Conservation (phyloP, 2,329 filamentous ascomycete genomes). For the Talaromyces albobiverticillius region DNA sequence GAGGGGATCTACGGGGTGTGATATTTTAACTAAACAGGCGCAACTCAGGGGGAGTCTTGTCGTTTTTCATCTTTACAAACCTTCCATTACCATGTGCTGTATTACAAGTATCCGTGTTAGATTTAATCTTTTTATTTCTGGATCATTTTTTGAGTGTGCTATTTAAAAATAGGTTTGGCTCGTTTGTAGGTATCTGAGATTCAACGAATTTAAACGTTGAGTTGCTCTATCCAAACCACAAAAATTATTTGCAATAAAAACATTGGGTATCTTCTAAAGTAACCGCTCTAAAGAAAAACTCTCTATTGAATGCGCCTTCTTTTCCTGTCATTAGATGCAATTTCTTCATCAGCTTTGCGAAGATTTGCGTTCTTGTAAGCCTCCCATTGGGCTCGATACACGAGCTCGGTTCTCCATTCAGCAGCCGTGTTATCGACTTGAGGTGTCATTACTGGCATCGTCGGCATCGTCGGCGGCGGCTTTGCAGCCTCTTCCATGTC, state of each 20-base stretch:
- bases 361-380: constrained; percentile 31
- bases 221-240: neutral
- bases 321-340: constrained; percentile 30
- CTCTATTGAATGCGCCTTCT: constrained; percentile 23
- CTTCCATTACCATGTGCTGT: constrained; percentile 1
- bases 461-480: constrained; percentile 21
- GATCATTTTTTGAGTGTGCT: neutral
- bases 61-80: neutral
- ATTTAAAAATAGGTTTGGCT: neutral
- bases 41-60: constrained; percentile 14
- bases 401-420: constrained; percentile 48
- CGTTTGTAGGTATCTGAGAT: neutral
- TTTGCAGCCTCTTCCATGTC: constrained; percentile 17
- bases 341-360: constrained; percentile 27
- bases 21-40: constrained; percentile 6
- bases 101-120: constrained; percentile 5
- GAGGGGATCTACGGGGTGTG: constrained; percentile 1
- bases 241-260: too few relatives aligned
- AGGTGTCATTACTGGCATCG: constrained; percentile 27
- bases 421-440: constrained; percentile 30
- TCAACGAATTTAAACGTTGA: neutral
- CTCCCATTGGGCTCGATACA: constrained; percentile 53
- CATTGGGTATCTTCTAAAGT: neutral
- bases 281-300: neutral
- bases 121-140: neutral